Conservation (phyloP, 2,329 filamentous ascomycete genomes). For the Penicillium sp. region DNA sequence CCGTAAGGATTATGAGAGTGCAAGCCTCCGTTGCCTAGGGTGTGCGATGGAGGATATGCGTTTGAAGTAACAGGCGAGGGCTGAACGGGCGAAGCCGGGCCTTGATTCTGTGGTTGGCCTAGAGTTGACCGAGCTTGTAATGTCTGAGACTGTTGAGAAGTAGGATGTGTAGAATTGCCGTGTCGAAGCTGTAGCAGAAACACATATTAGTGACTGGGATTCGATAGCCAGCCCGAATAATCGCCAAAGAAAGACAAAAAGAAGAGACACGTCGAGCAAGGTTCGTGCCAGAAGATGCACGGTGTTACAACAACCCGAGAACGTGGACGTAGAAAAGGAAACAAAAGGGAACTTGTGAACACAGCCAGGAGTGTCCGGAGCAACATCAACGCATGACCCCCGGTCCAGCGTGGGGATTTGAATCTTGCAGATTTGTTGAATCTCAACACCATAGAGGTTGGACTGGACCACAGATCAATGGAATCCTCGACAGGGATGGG, state of each 20-base stretch:
- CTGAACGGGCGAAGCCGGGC: conserved; percentile 61
- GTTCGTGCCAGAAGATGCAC: conserved; percentile 7
- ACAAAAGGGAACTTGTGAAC: conserved; percentile 13
- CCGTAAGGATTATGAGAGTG: conserved; percentile 62
- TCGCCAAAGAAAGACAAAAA: conserved; percentile 11
- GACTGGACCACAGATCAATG: conserved; percentile 11
- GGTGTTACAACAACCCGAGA: conserved; percentile 22
- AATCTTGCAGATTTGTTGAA: conserved; percentile 10
- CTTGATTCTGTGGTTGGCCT: conserved; percentile 26
- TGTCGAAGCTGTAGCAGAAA: conserved; percentile 32
- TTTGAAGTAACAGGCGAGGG: conserved; percentile 42
- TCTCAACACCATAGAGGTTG: conserved; percentile 5
- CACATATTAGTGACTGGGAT: conserved; percentile 21
- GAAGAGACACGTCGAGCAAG: conserved; percentile 9
- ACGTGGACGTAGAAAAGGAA: conserved; percentile 17
- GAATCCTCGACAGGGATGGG: conserved; percentile 22
- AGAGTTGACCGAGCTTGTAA: conserved; percentile 32
- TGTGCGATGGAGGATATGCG: conserved; percentile 31
- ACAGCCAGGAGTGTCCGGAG: conserved; percentile 18
- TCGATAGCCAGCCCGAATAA: conserved; percentile 1
- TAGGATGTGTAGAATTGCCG: conserved; percentile 28
- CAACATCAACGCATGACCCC: conserved; percentile 15
- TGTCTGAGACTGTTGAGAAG: conserved; percentile 31
- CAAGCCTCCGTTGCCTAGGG: conserved; percentile 42
- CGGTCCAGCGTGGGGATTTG: conserved; percentile 14